Evolutionary conservation across 1,284 basidiomycete species (phyloP), one percentile per base, ranked within the genome.

Genomic region (Xanthoconium separans): DNA sequence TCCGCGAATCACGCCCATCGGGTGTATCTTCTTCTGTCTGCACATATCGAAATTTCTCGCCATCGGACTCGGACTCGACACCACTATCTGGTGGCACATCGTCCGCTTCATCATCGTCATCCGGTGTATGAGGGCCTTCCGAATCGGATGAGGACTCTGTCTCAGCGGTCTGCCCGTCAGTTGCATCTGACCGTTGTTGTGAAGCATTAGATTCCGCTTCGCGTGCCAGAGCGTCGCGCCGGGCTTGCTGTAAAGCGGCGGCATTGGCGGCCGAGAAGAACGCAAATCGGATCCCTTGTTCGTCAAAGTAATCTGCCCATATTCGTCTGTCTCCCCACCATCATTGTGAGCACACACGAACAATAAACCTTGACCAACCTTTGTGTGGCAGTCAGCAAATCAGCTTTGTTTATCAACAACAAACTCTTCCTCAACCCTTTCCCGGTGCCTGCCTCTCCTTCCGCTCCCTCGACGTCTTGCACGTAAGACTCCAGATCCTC

Each of bases 201-300:
- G 48, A 51, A 22, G 18, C 6, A 15, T 56, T 60, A 11, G 60
- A 45, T 31, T 57, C 61, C 24, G 44, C 48, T 34, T 62, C 59
- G 9, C 20, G 39, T 33, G 55, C 37, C 50, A 78, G 61, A 29
- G 84, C 81, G 55, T 87, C 84, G 55, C 78, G 73, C 27, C 82
- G 77, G 13, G 84, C 86, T 69, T 92, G 81, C 60, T 96, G 95
- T 22, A 93, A 68, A 8, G 93, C 94, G 10, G 88, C 81, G 13
- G 94, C 94, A 73, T 94, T 89, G 12, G 89, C 83, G 6, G 97
- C 97, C 30, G 96, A 99, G 79, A 97, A 99, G 73, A 99, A 99
- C 0, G 93, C 95, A 65, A 93, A 98, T 56, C 80, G 80, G 46
- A 98, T 82, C 8, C 83, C 82, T 63, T 93, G 79, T 18, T 78